Evolutionary conservation across 768 basidiomycete genomes (phyloP).

Genomic region (Glaciozyma martinii): DNA sequence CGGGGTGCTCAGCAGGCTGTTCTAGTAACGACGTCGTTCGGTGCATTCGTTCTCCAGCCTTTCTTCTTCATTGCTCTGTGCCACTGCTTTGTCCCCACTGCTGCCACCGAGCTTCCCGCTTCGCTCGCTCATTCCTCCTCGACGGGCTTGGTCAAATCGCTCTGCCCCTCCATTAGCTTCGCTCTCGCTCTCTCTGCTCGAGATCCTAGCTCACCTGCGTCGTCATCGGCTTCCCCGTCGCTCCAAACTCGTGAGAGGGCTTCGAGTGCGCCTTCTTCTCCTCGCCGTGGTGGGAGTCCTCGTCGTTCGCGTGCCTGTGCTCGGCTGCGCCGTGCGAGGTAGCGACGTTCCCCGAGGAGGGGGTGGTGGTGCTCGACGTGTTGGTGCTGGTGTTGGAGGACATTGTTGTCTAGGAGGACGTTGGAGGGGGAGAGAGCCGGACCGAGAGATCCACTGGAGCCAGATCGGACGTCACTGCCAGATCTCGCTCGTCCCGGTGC

Average conservation of each 20-base stretch:
- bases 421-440: no score
- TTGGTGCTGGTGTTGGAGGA: no score
- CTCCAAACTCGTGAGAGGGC: background rate
- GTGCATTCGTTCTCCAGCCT: no score
- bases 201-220: background rate
- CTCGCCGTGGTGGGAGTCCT: background rate
- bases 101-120: no score
- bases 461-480: no score
- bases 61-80: no score
- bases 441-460: no score
- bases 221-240: background rate
- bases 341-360: background rate
- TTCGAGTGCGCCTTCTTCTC: background rate
- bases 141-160: background rate
- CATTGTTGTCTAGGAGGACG: no score
- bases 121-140: no score
- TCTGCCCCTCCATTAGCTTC: background rate
- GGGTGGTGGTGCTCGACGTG: no score
- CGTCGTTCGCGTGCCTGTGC: background rate
- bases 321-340: background rate
- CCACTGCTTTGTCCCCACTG: no score
- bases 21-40: constrained; percentile 7
- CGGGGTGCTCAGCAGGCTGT: constrained; percentile 22
- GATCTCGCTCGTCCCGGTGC: no score
- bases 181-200: background rate